phyloP scores from a whole-genome alignment of 768 basidiomycete species.

The Lyophyllum semitale region DNA sequence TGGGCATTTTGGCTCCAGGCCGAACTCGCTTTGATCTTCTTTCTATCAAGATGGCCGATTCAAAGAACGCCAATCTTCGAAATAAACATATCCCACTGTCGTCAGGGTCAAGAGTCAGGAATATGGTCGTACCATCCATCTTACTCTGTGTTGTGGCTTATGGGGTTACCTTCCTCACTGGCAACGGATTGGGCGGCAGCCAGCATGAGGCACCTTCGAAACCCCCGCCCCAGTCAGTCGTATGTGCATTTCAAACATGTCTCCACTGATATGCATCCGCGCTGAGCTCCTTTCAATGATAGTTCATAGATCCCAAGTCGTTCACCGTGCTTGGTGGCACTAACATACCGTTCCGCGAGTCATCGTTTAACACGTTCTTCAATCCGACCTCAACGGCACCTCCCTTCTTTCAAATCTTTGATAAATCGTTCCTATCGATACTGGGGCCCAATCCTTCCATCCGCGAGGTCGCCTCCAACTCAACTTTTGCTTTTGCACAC shows the following conservation, averaged over 20 bases:
- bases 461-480: conserved; percentile 58
- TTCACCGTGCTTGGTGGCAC: conserved; percentile 51
- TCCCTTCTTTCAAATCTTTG: conserved; percentile 59
- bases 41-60: conserved; percentile 6
- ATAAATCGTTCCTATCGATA: conserved; percentile 55
- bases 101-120: not conserved
- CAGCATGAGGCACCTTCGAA: conserved; percentile 4
- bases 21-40: not conserved
- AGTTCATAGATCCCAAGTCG: conserved; percentile 53
- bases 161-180: conserved; percentile 1
- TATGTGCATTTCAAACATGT: conserved; percentile 16
- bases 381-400: conserved; percentile 62
- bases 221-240: conserved; percentile 32
- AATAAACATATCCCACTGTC: not conserved
- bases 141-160: conserved; percentile 6
- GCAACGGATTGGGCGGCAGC: not conserved
- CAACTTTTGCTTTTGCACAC: conserved; percentile 72
- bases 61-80: not conserved
- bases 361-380: conserved; percentile 44
- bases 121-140: not conserved
- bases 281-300: not conserved
- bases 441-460: conserved; percentile 61
- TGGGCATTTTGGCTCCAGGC: not conserved
- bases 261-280: not conserved
- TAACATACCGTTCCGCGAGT: conserved; percentile 39